Conservation (phyloP, 139 green algal species). For the Chlamydomonas applanata region DNA sequence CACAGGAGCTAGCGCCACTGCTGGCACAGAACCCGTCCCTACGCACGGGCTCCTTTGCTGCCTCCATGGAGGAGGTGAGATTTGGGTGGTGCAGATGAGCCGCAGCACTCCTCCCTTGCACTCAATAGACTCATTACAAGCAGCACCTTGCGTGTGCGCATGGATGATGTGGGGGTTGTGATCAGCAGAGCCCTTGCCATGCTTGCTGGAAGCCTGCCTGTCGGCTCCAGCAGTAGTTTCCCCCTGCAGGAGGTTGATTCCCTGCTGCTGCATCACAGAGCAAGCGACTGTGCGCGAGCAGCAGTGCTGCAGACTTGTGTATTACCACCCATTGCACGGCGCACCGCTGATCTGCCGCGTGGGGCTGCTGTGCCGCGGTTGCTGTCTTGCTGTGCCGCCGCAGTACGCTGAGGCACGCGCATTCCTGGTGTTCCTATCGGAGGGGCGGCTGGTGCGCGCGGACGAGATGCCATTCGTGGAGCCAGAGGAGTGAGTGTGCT, state of each 20-base stretch:
- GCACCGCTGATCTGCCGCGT: not conserved
- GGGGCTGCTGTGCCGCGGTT: not conserved
- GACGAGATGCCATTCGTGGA: constrained; percentile 62
- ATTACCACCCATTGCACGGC: not conserved
- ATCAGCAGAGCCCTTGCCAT: too few relatives aligned
- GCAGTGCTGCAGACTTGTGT: not conserved
- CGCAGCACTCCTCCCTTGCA: too few relatives aligned
- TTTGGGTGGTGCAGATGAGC: not conserved
- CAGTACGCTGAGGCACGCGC: constrained; percentile 68
- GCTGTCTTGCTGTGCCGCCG: not conserved
- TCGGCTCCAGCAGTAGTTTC: too few relatives aligned
- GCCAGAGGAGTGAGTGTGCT: constrained; percentile 72
- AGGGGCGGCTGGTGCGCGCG: constrained; percentile 50
- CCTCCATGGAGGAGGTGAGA: constrained; percentile 61
- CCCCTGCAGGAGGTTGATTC: too few relatives aligned
- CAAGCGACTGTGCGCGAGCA: not conserved
- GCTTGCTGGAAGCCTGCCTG: too few relatives aligned
- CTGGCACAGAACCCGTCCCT: constrained; percentile 53
- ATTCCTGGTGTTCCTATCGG: constrained; percentile 65
- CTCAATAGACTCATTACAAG: too few relatives aligned
- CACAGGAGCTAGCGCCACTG: constrained; percentile 60
- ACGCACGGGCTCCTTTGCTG: constrained; percentile 59
- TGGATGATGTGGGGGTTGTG: too few relatives aligned
- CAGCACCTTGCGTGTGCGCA: too few relatives aligned
- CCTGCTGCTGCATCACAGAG: not conserved